Evolutionary conservation across 768 basidiomycete genomes (phyloP), one percentile per base, ranked within the genome.

Genomic region (Serendipita indica): DNA sequence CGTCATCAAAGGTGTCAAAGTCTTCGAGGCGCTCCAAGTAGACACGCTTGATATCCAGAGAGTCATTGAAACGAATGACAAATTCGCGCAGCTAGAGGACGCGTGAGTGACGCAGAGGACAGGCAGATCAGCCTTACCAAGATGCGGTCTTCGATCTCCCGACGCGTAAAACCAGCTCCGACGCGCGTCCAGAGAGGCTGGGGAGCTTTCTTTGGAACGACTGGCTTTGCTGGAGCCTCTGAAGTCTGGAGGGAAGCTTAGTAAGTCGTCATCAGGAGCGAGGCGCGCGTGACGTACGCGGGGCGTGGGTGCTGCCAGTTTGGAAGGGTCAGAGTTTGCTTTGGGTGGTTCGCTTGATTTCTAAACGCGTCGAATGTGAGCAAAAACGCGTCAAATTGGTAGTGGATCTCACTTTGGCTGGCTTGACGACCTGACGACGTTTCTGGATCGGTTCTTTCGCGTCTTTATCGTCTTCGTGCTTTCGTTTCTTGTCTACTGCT

Each of bases 141-240:
- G 30, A 54, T 32, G n/a, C 49, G 49, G n/a, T 54, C 49, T 54
- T 54, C 49, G 32, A 54, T 30, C 30, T 54, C 49, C 22, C 32
- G 25, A 54, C 49, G 49, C 49, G 49, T 54, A 33, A 20, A 54
- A 27, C 32, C 49, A 28, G 32, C 49, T 25, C 49, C 49, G 30
- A 54, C 49, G 25, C 49, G 49, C n/a, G 49, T 54, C 49, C 49
- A 54, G 30, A 54, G 49, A 7, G 49, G 49, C 25, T 54, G 49
- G n/a, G 49, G 49, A 5, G 32, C 49, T 16, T 27, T 27, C 22
- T 54, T 54, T 18, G n/a, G 16, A 10, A 54, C 25, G 32, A 30
- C 22, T 18, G 20, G n/a, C 22, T 54, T 54, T 7, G n/a, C 32
- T 27, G 32, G 25, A 27, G 32, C 25, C 10, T 54, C 49, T 28